Conservation (phyloP, 164 flowering plant genomes). For the grape (Vitis vinifera) region ASM3070453v1 NC_081820.1:20670001-20670500, state of each 20-base stretch:
- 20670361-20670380: background rate
- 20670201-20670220: background rate
- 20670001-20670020: slow-evolving; percentile 25
- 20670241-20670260: background rate
- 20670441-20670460: background rate
- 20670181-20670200: background rate
- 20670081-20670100: slow-evolving; percentile 22
- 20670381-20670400: background rate
- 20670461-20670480: background rate
- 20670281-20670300: background rate
- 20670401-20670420: background rate
- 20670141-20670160: background rate
- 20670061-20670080: slow-evolving; percentile 1
- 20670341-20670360: background rate
- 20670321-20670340: background rate
- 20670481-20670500: background rate
- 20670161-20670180: background rate
- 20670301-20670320: background rate
- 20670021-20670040: slow-evolving; percentile 3
- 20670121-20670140: background rate
- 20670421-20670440: background rate
- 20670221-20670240: background rate
- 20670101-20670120: background rate
- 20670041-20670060: background rate
- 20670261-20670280: background rate